phyloP scores from a whole-genome alignment of 1,284 basidiomycete genomes.

The Athelia psychrophila region DNA sequence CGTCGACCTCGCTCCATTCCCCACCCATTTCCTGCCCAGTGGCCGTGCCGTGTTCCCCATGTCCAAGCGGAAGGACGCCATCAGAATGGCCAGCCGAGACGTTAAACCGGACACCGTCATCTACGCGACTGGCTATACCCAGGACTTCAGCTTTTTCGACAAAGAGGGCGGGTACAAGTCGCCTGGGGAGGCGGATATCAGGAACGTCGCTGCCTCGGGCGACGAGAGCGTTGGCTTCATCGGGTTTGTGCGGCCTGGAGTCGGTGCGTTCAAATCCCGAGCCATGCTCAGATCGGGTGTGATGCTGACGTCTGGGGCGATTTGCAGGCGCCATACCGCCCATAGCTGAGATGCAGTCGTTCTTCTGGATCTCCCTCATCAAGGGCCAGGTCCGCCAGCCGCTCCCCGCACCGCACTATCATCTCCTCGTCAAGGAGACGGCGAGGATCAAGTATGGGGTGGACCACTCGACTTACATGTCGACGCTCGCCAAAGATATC shows the following conservation, averaged over 20 bases:
- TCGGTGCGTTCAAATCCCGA: slow-evolving; percentile 36
- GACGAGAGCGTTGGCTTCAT: slow-evolving; percentile 57
- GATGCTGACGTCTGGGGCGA: too few species aligned
- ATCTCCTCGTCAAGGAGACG: slow-evolving; percentile 50
- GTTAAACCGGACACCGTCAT: slow-evolving; percentile 50
- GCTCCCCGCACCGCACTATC: slow-evolving; percentile 51
- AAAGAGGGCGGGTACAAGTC: slow-evolving; percentile 41
- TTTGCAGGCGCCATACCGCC: slow-evolving; percentile 61
- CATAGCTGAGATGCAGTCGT: slow-evolving; percentile 62
- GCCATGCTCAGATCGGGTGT: background rate
- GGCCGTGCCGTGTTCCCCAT: slow-evolving; percentile 50
- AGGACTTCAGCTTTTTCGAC: slow-evolving; percentile 53
- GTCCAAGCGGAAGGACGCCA: slow-evolving; percentile 41
- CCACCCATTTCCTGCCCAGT: slow-evolving; percentile 39
- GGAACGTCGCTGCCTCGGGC: slow-evolving; percentile 47
- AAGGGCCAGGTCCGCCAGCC: slow-evolving; percentile 41
- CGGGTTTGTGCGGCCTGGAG: slow-evolving; percentile 63
- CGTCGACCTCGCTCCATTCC: slow-evolving; percentile 63
- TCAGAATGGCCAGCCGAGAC: slow-evolving; percentile 38
- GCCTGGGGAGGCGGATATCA: slow-evolving; percentile 48
- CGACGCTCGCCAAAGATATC: slow-evolving; percentile 60
- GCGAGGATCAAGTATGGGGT: slow-evolving; percentile 64
- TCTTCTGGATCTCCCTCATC: slow-evolving; percentile 59
- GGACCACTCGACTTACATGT: slow-evolving; percentile 54
- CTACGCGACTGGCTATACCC: slow-evolving; percentile 52